phyloP scores from a whole-genome alignment of 1,284 basidiomycete genomes.

The Rugosomyces carneus region DNA sequence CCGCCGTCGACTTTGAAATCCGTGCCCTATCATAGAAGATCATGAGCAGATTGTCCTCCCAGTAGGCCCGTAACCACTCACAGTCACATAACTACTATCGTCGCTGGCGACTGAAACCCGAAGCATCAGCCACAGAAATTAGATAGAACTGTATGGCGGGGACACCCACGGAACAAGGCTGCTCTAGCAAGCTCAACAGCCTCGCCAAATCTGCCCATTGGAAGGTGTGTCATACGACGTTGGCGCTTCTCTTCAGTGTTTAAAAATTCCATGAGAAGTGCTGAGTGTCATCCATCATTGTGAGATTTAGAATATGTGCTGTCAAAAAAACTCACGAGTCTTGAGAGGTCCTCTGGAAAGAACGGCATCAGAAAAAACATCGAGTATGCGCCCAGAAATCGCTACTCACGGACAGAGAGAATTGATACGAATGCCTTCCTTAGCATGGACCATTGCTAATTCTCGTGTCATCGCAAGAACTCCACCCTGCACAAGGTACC shows the following conservation, averaged over 20 bases:
- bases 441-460: conserved; percentile 94
- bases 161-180: conserved; percentile 78
- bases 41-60: conserved; percentile 4
- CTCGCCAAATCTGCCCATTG: conserved; percentile 96
- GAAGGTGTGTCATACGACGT: conserved; percentile 85
- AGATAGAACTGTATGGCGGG: background rate
- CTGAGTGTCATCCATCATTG: conserved; percentile 30
- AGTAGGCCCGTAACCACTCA: conserved; percentile 29
- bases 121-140: conserved; percentile 4
- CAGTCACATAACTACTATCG: conserved; percentile 82
- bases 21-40: conserved; percentile 53
- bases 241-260: conserved; percentile 96
- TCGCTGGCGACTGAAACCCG: conserved; percentile 63
- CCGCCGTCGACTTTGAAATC: conserved; percentile 95
- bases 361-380: conserved; percentile 2
- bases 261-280: conserved; percentile 96
- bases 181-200: conserved; percentile 91
- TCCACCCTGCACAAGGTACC: conserved; percentile 56
- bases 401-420: conserved; percentile 90
- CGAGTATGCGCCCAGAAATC: too few relatives aligned
- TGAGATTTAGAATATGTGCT: background rate
- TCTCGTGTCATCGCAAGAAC: conserved; percentile 98
- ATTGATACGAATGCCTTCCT: conserved; percentile 94
- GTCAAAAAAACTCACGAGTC: conserved; percentile 57
- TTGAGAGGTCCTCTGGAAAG: conserved; percentile 76